These are phyloP conservation scores for Aspergillus sp. DNA, from an alignment of 2,329 filamentous ascomycete species.

Conservation along the genomic window DNA sequence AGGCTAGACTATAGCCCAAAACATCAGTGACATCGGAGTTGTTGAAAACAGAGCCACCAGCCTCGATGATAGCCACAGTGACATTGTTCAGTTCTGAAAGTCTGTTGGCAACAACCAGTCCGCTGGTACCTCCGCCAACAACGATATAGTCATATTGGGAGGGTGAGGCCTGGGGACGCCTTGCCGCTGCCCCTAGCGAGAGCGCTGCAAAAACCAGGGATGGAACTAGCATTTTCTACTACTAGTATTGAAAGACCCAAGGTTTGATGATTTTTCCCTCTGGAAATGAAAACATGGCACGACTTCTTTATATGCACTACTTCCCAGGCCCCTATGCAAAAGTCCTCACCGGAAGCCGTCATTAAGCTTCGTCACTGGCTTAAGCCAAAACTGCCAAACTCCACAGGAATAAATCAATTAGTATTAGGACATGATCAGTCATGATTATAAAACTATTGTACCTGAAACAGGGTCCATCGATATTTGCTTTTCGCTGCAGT, in stretches of 20 bases:
- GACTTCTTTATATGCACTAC: neutral
- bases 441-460: neutral
- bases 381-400: neutral
- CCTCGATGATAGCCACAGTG: slow-evolving; percentile 34
- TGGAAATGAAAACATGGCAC: neutral
- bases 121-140: slow-evolving; percentile 38
- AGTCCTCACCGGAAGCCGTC: neutral
- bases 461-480: neutral
- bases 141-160: slow-evolving; percentile 39
- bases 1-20: slow-evolving; percentile 26
- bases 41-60: slow-evolving; percentile 30
- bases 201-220: slow-evolving; percentile 15
- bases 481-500: neutral
- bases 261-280: neutral
- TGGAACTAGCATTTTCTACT: neutral
- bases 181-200: slow-evolving; percentile 8
- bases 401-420: neutral
- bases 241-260: neutral
- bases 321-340: neutral
- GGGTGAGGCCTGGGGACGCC: too few species aligned
- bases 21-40: slow-evolving; percentile 30
- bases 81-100: slow-evolving; percentile 32
- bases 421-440: neutral
- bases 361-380: neutral
- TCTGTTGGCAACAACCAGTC: slow-evolving; percentile 37